These are phyloP conservation scores for Quillaja saponaria DNA, from an alignment of 306 rosid genomes.

Conservation along the genomic window DNA sequence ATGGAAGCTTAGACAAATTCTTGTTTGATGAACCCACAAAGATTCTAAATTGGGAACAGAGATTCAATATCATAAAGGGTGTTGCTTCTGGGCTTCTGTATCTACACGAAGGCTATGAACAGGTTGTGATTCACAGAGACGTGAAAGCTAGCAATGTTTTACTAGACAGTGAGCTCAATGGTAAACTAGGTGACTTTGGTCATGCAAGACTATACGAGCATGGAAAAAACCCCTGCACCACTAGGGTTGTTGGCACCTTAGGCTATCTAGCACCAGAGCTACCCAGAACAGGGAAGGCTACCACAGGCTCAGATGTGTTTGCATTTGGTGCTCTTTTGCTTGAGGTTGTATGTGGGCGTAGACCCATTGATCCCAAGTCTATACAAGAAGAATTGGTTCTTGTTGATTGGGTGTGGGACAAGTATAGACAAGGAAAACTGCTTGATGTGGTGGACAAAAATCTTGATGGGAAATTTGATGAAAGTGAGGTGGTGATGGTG, in stretches of 20 bases:
- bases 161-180: constrained; percentile 68
- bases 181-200: constrained; percentile 78
- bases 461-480: constrained; percentile 47
- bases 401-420: constrained; percentile 85
- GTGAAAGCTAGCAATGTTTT: constrained; percentile 84
- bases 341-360: constrained; percentile 68
- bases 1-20: constrained; percentile 73
- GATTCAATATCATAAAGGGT: constrained; percentile 69
- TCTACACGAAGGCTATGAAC: constrained; percentile 80
- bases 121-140: constrained; percentile 78
- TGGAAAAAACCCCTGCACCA: constrained; percentile 69
- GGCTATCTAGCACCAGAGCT: constrained; percentile 87
- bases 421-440: constrained; percentile 43
- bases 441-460: constrained; percentile 59
- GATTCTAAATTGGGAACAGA: constrained; percentile 66
- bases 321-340: constrained; percentile 77
- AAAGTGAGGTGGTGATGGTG: constrained; percentile 47
- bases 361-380: constrained; percentile 71
- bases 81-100: constrained; percentile 77
- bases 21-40: constrained; percentile 54
- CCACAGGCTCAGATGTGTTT: constrained; percentile 67
- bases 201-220: constrained; percentile 79
- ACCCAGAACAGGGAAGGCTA: constrained; percentile 73
- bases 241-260: constrained; percentile 79
- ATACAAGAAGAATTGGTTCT: constrained; percentile 57